A percentile compares a stretch with the other conserved stretches of the same genome.
phyloP scores from a whole-genome alignment of 106 monocot genomes.

The Xerophyta viscosa region DNA sequence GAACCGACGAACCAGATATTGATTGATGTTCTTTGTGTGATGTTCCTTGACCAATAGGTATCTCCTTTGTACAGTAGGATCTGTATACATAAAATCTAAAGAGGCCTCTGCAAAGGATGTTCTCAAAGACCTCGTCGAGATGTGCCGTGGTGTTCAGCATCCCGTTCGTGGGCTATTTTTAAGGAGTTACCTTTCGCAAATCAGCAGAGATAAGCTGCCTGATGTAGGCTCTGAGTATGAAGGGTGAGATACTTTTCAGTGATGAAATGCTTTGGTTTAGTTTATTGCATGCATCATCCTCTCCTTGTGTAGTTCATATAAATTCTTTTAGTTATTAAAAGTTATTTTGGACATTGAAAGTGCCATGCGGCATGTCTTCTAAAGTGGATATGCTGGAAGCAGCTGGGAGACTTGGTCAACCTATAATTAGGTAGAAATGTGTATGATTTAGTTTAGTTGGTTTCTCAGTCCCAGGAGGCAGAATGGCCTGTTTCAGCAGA shows the following conservation, averaged over 20 bases:
- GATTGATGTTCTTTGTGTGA: too few species aligned
- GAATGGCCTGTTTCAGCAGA: too few species aligned
- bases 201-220: slow-evolving; percentile 88
- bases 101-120: slow-evolving; percentile 95
- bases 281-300: neutral
- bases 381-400: too few species aligned
- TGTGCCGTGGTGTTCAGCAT: slow-evolving; percentile 91
- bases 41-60: slow-evolving; percentile 44
- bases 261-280: neutral
- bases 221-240: slow-evolving; percentile 96
- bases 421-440: too few species aligned
- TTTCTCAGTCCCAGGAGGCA: too few species aligned
- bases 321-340: neutral
- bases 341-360: neutral
- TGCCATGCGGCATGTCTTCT: too few species aligned
- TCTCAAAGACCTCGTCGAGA: slow-evolving; percentile 96
- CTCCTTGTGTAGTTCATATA: neutral
- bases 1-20: too few species aligned
- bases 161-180: slow-evolving; percentile 94
- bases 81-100: slow-evolving; percentile 94
- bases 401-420: too few species aligned
- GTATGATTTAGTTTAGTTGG: too few species aligned
- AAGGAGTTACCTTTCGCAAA: slow-evolving; percentile 88
- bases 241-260: slow-evolving; percentile 45
- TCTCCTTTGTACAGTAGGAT: slow-evolving; percentile 93